phyloP scores from a whole-genome alignment of 2,329 filamentous ascomycete genomes.

The Thielaviopsis ethacetica region DNA sequence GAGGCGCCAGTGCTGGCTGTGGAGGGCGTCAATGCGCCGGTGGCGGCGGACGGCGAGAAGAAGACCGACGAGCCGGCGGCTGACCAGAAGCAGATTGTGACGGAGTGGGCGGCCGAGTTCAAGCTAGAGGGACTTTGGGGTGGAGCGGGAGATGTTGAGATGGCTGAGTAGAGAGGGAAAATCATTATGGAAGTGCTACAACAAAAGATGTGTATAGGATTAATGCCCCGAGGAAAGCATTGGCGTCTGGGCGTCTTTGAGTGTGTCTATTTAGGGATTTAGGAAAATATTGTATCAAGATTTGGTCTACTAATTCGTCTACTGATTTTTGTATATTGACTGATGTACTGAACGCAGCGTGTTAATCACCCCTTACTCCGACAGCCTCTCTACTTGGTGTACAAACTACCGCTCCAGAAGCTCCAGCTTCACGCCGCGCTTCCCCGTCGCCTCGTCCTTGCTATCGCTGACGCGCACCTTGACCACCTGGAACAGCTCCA shows the following conservation, averaged over 20 bases:
- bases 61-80: conserved; percentile 30
- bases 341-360: not conserved
- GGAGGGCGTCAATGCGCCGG: conserved; percentile 18
- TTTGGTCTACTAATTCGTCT: conserved; percentile 9
- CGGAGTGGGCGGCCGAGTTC: conserved; percentile 87
- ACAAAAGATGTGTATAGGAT: conserved; percentile 6
- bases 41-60: conserved; percentile 18
- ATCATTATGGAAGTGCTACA: not conserved
- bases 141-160: conserved; percentile 22
- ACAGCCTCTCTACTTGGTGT: too few species aligned
- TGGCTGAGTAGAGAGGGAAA: conserved; percentile 29
- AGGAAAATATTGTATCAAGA: conserved; percentile 10
- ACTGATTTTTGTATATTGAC: not conserved
- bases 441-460: conserved; percentile 89
- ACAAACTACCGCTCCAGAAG: conserved; percentile 29
- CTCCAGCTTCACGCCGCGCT: conserved; percentile 74
- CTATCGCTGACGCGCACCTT: conserved; percentile 78
- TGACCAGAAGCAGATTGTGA: conserved; percentile 75
- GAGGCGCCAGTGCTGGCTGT: conserved; percentile 55
- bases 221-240: conserved; percentile 13
- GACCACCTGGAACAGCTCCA: conserved; percentile 88
- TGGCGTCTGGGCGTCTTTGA: conserved; percentile 14
- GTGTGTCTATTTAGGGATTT: conserved; percentile 14
- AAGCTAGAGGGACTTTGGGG: conserved; percentile 88
- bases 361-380: not conserved